Conservation (phyloP, 148 eudicot genomes). For the Nepenthes gracilis region DNA sequence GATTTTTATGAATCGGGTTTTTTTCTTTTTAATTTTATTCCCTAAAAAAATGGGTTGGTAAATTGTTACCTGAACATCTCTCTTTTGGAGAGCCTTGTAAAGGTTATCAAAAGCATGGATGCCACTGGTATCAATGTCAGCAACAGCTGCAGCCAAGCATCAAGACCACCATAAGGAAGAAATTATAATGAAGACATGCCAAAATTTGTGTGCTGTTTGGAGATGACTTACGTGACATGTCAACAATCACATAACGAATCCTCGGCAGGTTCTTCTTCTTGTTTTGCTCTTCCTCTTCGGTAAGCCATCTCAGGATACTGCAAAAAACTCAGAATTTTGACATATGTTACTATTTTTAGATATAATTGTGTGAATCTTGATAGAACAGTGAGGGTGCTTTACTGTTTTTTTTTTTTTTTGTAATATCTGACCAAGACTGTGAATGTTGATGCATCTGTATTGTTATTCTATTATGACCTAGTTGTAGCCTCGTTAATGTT, state of each 20-base stretch:
- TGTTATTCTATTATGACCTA: too few relatives aligned
- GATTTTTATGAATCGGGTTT: background rate
- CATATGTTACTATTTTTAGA: too few relatives aligned
- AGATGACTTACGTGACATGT: constrained; percentile 50
- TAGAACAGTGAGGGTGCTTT: too few relatives aligned
- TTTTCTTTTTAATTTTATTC: background rate
- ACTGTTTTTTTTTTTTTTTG: too few relatives aligned
- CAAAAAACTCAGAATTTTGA: background rate
- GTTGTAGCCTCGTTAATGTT: too few relatives aligned
- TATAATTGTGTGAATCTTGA: too few relatives aligned
- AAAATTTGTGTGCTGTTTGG: background rate
- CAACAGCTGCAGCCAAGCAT: constrained; percentile 41
- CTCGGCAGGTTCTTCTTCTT: constrained; percentile 17
- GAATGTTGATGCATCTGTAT: too few relatives aligned
- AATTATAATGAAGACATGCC: background rate
- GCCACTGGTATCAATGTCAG: constrained; percentile 67
- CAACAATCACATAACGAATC: constrained; percentile 32
- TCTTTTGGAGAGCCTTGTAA: constrained; percentile 38
- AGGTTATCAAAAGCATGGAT: constrained; percentile 62
- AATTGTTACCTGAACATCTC: constrained; percentile 32
- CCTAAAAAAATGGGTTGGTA: too few relatives aligned
- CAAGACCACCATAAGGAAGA: background rate
- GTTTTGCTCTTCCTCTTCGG: constrained; percentile 41
- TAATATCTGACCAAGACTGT: too few relatives aligned
- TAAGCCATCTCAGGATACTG: constrained; percentile 59